Evolutionary conservation across 169 alveolate genomes (phyloP).

Genomic region (Plasmodium vivax): DNA sequence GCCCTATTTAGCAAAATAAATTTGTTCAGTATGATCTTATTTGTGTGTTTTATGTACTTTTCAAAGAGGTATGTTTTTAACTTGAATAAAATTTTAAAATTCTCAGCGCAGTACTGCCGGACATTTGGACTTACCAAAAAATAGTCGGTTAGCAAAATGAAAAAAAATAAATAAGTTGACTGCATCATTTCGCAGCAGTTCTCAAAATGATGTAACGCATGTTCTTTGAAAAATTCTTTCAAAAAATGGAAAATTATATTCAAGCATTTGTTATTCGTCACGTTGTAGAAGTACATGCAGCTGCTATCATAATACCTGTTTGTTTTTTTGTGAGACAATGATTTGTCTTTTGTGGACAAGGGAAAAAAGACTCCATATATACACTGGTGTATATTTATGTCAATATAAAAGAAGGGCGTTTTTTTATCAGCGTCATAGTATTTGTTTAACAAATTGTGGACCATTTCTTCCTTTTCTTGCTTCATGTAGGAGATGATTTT

Average conservation of each 20-base stretch:
- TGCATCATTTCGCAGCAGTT: constrained; percentile 52
- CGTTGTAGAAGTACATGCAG: constrained; percentile 74
- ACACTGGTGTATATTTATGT: constrained; percentile 75
- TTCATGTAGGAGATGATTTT: constrained; percentile 31
- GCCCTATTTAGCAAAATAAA: constrained; percentile 24
- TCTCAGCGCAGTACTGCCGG: constrained; percentile 17
- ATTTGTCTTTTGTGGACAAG: constrained; percentile 58
- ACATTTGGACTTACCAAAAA: constrained; percentile 1
- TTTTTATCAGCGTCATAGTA: constrained; percentile 76
- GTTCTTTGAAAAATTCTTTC: constrained; percentile 69
- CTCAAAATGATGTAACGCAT: constrained; percentile 49
- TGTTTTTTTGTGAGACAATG: constrained; percentile 31
- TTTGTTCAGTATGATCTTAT: constrained; percentile 20
- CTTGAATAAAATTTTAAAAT: constrained; percentile 52
- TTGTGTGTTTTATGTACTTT: constrained; percentile 43
- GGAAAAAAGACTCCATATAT: constrained; percentile 75
- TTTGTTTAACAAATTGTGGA: constrained; percentile 76
- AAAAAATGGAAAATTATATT: constrained; percentile 38
- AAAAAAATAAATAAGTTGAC: constrained; percentile 54
- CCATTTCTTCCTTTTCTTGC: constrained; percentile 73
- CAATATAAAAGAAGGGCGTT: constrained; percentile 74
- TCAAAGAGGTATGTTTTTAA: constrained; percentile 43
- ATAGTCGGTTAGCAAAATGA: constrained; percentile 34
- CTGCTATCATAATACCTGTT: neutral
- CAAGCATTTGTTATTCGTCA: constrained; percentile 62